Percentiles rank a stretch among this genome's conserved stretches.
Evolutionary conservation across 1,284 basidiomycete genomes (phyloP).

Genomic region (Ustilago hordei): DNA sequence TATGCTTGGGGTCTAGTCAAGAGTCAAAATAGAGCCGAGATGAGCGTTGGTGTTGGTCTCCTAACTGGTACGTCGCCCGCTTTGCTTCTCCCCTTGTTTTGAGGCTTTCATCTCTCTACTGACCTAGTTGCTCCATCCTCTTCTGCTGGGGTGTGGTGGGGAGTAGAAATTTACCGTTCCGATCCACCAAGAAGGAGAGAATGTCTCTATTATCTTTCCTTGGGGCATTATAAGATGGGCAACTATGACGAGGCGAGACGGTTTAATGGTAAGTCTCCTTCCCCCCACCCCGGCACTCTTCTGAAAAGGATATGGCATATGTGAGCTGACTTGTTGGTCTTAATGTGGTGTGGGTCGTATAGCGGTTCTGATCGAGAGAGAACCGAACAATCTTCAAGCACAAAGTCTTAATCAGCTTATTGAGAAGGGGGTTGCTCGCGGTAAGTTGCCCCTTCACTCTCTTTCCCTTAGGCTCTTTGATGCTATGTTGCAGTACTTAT

Average conservation of each 20-base stretch:
- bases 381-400: slow-evolving; percentile 93
- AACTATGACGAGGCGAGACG: slow-evolving; percentile 92
- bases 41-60: slow-evolving; percentile 84
- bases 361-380: slow-evolving; percentile 90
- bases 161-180: slow-evolving; percentile 86
- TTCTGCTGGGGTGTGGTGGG: neutral
- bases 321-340: too few species aligned
- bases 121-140: too few species aligned
- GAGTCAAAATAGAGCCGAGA: slow-evolving; percentile 61
- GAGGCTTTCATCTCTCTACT: neutral
- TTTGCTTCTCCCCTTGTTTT: neutral
- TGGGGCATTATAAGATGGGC: slow-evolving; percentile 96
- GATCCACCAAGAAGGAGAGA: slow-evolving; percentile 90
- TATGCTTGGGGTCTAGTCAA: slow-evolving; percentile 81
- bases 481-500: too few species aligned
- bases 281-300: neutral
- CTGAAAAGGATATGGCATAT: too few species aligned
- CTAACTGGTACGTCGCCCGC: slow-evolving; percentile 80
- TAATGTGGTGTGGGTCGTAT: slow-evolving; percentile 7
- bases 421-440: slow-evolving; percentile 86
- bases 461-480: neutral
- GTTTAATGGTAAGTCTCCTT: slow-evolving; percentile 82
- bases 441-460: slow-evolving; percentile 71
- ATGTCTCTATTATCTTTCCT: slow-evolving; percentile 94
- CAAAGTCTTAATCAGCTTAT: slow-evolving; percentile 86